phyloP scores from a whole-genome alignment of 176 grass and related monocot genomes.

The Zea luxurians region DNA sequence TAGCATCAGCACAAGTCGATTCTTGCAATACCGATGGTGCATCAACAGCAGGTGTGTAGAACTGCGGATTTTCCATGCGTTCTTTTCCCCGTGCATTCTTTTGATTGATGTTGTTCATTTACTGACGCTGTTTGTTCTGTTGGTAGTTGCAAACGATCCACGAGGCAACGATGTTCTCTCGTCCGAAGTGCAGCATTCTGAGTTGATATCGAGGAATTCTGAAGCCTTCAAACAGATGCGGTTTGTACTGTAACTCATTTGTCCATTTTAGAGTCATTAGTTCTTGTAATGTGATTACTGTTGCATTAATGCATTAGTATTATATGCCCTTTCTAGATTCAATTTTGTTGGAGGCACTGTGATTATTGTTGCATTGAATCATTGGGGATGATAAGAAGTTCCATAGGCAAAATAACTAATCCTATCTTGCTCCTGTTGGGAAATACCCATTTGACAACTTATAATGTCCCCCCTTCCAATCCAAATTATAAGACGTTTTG shows the following conservation, averaged over 20 bases:
- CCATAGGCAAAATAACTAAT: not conserved
- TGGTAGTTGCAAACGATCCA: slow-evolving; percentile 34
- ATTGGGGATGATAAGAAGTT: not conserved
- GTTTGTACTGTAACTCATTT: slow-evolving; percentile 29
- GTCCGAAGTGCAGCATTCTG: slow-evolving; percentile 43
- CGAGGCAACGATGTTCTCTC: slow-evolving; percentile 39
- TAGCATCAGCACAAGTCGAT: slow-evolving; percentile 33
- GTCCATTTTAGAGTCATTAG: not conserved
- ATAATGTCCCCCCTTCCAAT: not conserved
- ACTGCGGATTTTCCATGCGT: not conserved
- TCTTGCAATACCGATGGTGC: slow-evolving; percentile 36
- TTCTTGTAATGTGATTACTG: not conserved
- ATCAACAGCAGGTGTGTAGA: slow-evolving; percentile 39
- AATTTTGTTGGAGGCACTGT: not conserved
- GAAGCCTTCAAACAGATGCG: slow-evolving; percentile 45
- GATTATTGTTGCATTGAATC: slow-evolving; percentile 2
- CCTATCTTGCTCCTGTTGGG: not conserved
- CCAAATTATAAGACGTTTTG: too few species aligned
- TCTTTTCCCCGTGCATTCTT: not conserved
- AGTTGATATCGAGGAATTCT: slow-evolving; percentile 39
- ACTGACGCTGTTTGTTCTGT: slow-evolving; percentile 18
- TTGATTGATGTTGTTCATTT: slow-evolving; percentile 16
- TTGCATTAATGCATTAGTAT: not conserved
- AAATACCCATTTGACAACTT: slow-evolving; percentile 22
- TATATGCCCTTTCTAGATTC: slow-evolving; percentile 3